These are phyloP conservation scores for Triticum urartu DNA, from an alignment of 176 grass and related monocot genomes.

Conservation along the genomic window DNA sequence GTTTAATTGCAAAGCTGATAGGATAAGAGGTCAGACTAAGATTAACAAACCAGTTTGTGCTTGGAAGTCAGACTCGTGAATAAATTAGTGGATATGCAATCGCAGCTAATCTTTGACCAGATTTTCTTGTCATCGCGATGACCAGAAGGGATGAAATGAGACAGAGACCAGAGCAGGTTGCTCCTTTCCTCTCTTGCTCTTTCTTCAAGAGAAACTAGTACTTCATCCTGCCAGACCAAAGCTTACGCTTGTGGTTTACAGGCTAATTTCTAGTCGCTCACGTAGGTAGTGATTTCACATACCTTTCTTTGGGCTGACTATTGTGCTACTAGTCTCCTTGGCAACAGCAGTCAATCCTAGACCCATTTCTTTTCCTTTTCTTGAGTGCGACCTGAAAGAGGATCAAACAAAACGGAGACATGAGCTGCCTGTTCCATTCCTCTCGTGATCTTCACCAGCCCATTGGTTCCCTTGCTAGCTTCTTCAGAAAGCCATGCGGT, in stretches of 20 bases:
- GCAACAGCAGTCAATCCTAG: neutral
- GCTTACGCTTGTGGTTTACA: neutral
- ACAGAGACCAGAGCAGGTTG: neutral
- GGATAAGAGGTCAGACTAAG: too few species aligned
- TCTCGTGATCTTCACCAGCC: too few species aligned
- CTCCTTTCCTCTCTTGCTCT: neutral
- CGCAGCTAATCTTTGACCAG: neutral
- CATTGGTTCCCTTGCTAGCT: too few species aligned
- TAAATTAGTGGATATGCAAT: neutral
- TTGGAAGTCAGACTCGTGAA: neutral
- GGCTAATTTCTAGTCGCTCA: neutral
- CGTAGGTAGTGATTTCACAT: neutral
- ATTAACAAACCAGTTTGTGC: neutral
- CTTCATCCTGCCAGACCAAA: neutral
- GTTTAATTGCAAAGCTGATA: neutral
- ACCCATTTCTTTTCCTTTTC: neutral
- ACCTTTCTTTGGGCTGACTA: too few species aligned
- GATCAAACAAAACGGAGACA: neutral
- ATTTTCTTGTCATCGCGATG: neutral
- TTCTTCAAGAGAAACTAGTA: neutral
- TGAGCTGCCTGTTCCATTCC: too few species aligned
- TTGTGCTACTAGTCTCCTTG: neutral
- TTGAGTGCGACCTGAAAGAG: neutral
- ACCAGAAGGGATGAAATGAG: neutral
- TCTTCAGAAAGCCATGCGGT: neutral